Base-by-base conservation (phyloP, 192 early-diverging fungal genomes). In the Coemansia sp. region DNA sequence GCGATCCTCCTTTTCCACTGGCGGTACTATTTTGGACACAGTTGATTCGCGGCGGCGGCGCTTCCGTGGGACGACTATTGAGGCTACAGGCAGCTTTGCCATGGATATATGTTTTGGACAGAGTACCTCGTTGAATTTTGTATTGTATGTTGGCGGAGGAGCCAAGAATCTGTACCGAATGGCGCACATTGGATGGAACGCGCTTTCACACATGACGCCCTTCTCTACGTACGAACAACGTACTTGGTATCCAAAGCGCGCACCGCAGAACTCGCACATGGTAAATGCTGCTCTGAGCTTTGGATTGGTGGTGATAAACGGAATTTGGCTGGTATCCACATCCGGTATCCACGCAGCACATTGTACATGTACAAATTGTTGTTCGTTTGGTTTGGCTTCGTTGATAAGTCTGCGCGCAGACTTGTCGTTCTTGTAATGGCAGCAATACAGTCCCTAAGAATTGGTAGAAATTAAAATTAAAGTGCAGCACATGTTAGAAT, bases 171-270 rank as follows among this genome's bases (percentile, higher is more conserved):
- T 67, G 66, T 76, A 67, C 19, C 73, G 70, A 41, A 81, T 65
- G 19, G 74, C 78, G 52, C 78, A 81, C 78, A 81, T 81, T 21
- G 78, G 78, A 43, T 81, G 78, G 54, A 70, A 81, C 13, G 73
- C 48, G 40, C 18, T 67, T 22, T 66, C 32, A 47, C 78, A 81
- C 9, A n/a, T 21, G 5, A 16, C 19, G 18, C 43, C 65, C 13
- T 63, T 36, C 22, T 57, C 64, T 18, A 48, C 40, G 51, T 81
- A 71, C 32, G 69, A 59, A 22, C 78, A 81, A 48, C 63, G 56
- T 7, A 76, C 65, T 70, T 76, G 73, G 56, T 47, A 81, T 11
- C 78, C 73, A 68, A 63, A 81, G 19, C 67, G 69, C 9, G 55
- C 67, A 9, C 37, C 9, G 57, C 78, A 81, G 39, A 81, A 70